Conservation (phyloP, 2,329 filamentous ascomycete species). For the Domatiomyces globalis region DNA sequence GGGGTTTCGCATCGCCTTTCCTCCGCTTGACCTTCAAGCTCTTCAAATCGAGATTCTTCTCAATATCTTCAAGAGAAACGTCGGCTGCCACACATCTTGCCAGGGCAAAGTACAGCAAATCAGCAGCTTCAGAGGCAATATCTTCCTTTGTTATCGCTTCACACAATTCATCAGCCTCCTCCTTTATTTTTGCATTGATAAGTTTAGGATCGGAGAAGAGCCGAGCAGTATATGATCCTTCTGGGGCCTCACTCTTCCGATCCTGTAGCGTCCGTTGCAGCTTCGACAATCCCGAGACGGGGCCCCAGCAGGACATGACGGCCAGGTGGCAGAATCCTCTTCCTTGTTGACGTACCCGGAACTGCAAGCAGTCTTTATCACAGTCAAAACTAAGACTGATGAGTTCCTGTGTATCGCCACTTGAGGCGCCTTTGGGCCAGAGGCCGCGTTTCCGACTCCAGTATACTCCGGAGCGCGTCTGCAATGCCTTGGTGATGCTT, state of each 20-base stretch:
- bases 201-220: constrained; percentile 87
- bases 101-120: constrained; percentile 89
- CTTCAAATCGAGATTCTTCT: constrained; percentile 85
- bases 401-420: constrained; percentile 83
- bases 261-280: constrained; percentile 76
- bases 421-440: constrained; percentile 94
- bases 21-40: constrained; percentile 88
- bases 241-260: constrained; percentile 68
- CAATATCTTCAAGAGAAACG: constrained; percentile 75
- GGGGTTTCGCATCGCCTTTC: constrained; percentile 84
- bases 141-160: constrained; percentile 70
- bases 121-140: constrained; percentile 84
- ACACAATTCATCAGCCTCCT: constrained; percentile 91
- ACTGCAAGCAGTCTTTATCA: constrained; percentile 82
- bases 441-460: constrained; percentile 89
- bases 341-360: constrained; percentile 79
- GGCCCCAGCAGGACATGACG: constrained; percentile 83
- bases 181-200: constrained; percentile 90
- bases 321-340: constrained; percentile 86
- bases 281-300: constrained; percentile 63
- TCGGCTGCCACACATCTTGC: constrained; percentile 77
- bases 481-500: constrained; percentile 74
- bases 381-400: constrained; percentile 77
- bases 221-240: constrained; percentile 83
- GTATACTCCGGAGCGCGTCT: constrained; percentile 74